These are phyloP conservation scores for Epichloe scottii DNA, from an alignment of 2,329 filamentous ascomycete genomes.

Conservation along the genomic window DNA sequence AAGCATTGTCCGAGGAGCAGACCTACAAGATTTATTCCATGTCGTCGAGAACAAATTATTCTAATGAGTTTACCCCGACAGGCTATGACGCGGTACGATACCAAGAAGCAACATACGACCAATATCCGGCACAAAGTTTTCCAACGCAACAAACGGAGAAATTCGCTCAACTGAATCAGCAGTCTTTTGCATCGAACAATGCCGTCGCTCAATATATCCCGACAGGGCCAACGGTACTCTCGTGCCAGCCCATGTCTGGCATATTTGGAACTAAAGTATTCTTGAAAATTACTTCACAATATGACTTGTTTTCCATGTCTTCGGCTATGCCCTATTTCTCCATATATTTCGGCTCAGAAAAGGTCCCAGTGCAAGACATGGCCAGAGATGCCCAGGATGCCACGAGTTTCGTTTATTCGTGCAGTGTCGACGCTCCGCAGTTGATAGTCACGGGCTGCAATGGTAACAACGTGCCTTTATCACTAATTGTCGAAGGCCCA, in stretches of 20 bases:
- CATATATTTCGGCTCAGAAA: slow-evolving; percentile 67
- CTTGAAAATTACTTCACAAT: slow-evolving; percentile 62
- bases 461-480: slow-evolving; percentile 40
- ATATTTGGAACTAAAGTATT: slow-evolving; percentile 56
- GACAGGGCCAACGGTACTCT: slow-evolving; percentile 47
- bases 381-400: slow-evolving; percentile 46
- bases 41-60: not conserved
- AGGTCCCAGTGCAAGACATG: slow-evolving; percentile 47
- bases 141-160: slow-evolving; percentile 35
- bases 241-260: slow-evolving; percentile 58
- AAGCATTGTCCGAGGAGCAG: no score
- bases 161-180: slow-evolving; percentile 39
- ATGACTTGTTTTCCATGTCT: slow-evolving; percentile 52
- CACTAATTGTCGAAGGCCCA: slow-evolving; percentile 39
- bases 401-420: slow-evolving; percentile 55
- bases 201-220: slow-evolving; percentile 55
- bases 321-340: slow-evolving; percentile 44
- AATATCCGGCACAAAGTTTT: slow-evolving; percentile 36
- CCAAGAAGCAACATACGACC: slow-evolving; percentile 42
- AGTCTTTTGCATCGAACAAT: slow-evolving; percentile 48
- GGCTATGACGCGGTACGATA: slow-evolving; percentile 50
- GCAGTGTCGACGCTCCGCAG: slow-evolving; percentile 60
- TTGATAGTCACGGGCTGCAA: slow-evolving; percentile 37
- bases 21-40: no score
- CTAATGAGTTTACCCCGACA: slow-evolving; percentile 21